These are phyloP conservation scores for Aspergillus proliferans DNA, from an alignment of 2,329 filamentous ascomycete species.

Conservation along the genomic window DNA sequence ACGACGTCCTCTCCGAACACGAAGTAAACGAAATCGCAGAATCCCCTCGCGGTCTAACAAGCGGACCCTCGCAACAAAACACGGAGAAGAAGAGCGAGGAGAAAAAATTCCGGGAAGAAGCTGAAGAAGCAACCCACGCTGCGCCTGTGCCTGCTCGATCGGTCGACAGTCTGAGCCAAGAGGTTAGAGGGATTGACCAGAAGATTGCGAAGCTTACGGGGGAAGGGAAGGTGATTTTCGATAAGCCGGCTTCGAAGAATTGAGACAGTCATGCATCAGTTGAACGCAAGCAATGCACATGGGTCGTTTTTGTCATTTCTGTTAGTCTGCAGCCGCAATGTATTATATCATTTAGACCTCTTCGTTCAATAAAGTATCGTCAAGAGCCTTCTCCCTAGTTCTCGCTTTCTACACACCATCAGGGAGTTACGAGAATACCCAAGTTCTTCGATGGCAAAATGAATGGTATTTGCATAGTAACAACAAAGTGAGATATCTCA, in stretches of 20 bases:
- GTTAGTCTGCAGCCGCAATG: constrained; percentile 16
- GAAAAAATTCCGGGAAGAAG: constrained; percentile 13
- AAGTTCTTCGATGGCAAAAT: too few relatives aligned
- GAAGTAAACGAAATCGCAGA: constrained; percentile 90
- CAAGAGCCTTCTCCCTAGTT: too few relatives aligned
- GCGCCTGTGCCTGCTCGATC: constrained; percentile 22
- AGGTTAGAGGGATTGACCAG: constrained; percentile 24
- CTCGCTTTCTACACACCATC: too few relatives aligned
- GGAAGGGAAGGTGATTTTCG: constrained; percentile 62
- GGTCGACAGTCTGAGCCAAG: constrained; percentile 23
- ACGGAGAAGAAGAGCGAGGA: constrained; percentile 11
- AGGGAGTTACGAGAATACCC: too few relatives aligned
- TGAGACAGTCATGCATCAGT: constrained; percentile 9
- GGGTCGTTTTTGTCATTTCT: constrained; percentile 5
- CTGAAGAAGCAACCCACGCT: constrained; percentile 17
- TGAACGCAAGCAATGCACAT: constrained; percentile 5
- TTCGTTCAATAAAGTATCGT: constrained; percentile 9
- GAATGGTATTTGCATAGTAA: too few relatives aligned
- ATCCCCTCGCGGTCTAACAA: constrained; percentile 64
- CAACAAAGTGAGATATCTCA: too few relatives aligned
- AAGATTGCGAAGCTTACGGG: constrained; percentile 50
- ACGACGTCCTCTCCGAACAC: constrained; percentile 67
- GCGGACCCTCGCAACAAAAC: constrained; percentile 47
- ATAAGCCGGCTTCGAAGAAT: constrained; percentile 27
- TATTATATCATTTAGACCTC: constrained; percentile 21